Base-by-base conservation (phyloP, 257 asterid species). In the Solanum virginianum region DNA sequence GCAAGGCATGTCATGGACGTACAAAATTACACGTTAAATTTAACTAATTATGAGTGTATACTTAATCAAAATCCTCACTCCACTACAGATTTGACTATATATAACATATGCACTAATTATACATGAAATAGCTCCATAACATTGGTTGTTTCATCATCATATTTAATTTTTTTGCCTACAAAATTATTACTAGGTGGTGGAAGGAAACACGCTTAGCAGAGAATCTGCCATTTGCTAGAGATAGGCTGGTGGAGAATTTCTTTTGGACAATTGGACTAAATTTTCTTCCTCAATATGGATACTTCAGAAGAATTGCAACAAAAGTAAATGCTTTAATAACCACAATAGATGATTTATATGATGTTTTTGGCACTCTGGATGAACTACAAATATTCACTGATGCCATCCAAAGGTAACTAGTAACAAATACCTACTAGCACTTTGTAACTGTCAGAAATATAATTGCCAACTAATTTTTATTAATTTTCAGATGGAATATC, bases 151-250 rank as follows among this genome's bases (percentile, higher is more conserved):
- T 24, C n/a, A 26, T 29, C 51, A 13, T 77, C 24, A 32, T 49
- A n/a, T 51, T 26, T 18, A 51, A 51, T 49, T 13, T 7, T 16
- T 66, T 66, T 26, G 0, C 26, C 22, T 3, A 16, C 2, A 6
- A 20, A 49, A n/a, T 41, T 39, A n/a, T 12, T n/a, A 10, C 11
- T 39, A 92, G 95, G 77, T 91, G 94, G 95, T 91, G 96, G 94
- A 84, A 80, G 45, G 54, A 72, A 15, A 87, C 90, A 57, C 0
- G 87, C n/a, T 68, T 92, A 0, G 90, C 91, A 14, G 90, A 92
- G 39, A 88, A 87, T 47, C 66, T 91, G 80, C 89, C 90, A 36
- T 91, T 92, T 87, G 92, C 88, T 4, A 87, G 96, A 84, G 92
- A 92, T 85, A 92, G 93, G 5, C 6, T 92, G 18, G 90, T 90